Percentiles rank a stretch among this genome's conserved stretches.
Conservation (phyloP, 805 yeast genomes). For the Myxozyma melibiosi region DNA sequence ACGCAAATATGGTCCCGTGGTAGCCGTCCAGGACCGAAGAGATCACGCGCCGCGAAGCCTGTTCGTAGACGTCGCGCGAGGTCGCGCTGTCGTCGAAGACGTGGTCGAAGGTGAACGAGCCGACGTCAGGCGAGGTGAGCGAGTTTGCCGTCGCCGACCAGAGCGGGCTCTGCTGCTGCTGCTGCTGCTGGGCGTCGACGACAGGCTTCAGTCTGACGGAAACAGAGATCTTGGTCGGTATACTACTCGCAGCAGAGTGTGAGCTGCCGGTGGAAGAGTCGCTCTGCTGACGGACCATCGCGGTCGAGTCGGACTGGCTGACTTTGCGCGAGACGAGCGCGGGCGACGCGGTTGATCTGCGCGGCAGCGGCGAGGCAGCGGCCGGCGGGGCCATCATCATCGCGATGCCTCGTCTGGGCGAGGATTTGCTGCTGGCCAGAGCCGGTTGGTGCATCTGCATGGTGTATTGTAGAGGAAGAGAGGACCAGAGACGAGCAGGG, state of each 20-base stretch:
- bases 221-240: conserved; percentile 26
- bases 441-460: too few species aligned
- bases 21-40: conserved; percentile 67
- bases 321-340: neutral
- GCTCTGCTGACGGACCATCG: conserved; percentile 1
- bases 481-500: too few species aligned
- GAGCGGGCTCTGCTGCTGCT: neutral
- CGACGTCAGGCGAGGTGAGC: conserved; percentile 52
- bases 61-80: conserved; percentile 58
- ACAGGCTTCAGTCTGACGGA: conserved; percentile 27
- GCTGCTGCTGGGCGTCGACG: neutral
- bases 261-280: conserved; percentile 2
- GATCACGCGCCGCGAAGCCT: conserved; percentile 56
- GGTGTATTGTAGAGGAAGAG: too few species aligned
- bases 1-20: conserved; percentile 79
- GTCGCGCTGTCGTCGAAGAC: conserved; percentile 56
- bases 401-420: conserved; percentile 1
- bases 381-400: neutral
- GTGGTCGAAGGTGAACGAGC: conserved; percentile 74
- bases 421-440: conserved; percentile 1
- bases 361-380: neutral
- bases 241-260: neutral
- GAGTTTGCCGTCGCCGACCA: conserved; percentile 23
- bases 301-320: neutral
- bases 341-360: neutral